These are phyloP conservation scores for Effrenium voratum DNA, from an alignment of 73 alveolate genomes.

Conservation along the genomic window DNA sequence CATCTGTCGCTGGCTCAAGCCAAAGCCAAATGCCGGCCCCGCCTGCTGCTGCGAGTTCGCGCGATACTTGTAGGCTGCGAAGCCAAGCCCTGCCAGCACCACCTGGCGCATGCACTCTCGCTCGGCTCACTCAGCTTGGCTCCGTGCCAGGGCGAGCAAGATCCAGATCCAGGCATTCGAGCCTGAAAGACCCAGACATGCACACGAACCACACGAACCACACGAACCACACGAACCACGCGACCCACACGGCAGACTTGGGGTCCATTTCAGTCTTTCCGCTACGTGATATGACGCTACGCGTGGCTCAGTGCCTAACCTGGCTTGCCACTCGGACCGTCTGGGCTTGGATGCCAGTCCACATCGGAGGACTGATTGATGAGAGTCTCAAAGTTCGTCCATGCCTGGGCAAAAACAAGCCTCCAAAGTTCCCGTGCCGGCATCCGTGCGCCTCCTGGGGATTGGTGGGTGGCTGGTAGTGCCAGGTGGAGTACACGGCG, in stretches of 20 bases:
- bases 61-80: constrained; percentile 62
- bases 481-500: constrained; percentile 56
- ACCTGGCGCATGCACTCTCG: neutral
- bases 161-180: neutral
- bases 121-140: neutral
- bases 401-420: neutral
- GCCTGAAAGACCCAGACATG: neutral
- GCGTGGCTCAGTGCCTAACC: neutral
- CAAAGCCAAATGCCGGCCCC: neutral
- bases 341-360: constrained; percentile 46
- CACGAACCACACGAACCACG: neutral
- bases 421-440: neutral
- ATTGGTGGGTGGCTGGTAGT: constrained; percentile 72
- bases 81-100: constrained; percentile 56
- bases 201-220: neutral
- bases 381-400: constrained; percentile 1
- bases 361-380: constrained; percentile 63
- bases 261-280: neutral
- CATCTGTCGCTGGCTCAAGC: neutral
- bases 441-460: constrained; percentile 30
- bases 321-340: neutral
- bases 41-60: constrained; percentile 28
- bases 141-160: neutral
- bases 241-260: neutral
- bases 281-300: neutral